Percentiles rank a stretch among this genome's conserved stretches.
These are phyloP conservation scores for Chlorokybus atmophyticus DNA, from an alignment of 139 green algal species.

Conservation along the genomic window DNA sequence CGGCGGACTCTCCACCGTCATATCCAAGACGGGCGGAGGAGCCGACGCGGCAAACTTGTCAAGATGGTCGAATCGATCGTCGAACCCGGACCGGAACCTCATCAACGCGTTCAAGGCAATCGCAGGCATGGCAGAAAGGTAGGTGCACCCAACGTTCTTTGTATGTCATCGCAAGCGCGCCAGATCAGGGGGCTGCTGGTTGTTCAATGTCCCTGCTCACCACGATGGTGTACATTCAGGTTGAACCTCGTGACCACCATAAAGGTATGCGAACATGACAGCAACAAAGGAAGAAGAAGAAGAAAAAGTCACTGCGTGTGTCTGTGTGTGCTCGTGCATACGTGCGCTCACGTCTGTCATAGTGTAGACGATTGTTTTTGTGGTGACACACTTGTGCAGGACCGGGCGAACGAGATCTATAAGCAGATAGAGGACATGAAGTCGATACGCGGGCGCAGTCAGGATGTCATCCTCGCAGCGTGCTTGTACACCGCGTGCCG, in stretches of 20 bases:
- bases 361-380: background rate
- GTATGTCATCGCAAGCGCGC: background rate
- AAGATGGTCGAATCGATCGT: conserved; percentile 36
- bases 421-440: conserved; percentile 43
- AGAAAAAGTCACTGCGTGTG: conserved; percentile 41
- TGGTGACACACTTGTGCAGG: conserved; percentile 11
- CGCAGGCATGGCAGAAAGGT: conserved; percentile 24
- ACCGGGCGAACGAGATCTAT: conserved; percentile 39
- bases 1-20: conserved; percentile 64
- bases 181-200: no score
- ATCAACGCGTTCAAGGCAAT: conserved; percentile 36
- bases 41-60: conserved; percentile 20
- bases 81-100: conserved; percentile 41
- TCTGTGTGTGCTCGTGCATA: no score
- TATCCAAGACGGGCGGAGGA: conserved; percentile 35
- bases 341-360: background rate
- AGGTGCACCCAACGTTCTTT: background rate
- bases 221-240: conserved; percentile 1
- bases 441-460: conserved; percentile 35
- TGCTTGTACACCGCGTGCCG: conserved; percentile 76
- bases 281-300: conserved; percentile 45
- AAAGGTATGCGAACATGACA: conserved; percentile 32
- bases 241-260: conserved; percentile 36
- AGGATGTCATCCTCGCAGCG: conserved; percentile 58
- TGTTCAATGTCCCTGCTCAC: no score